Conservation (phyloP, 2,329 filamentous ascomycete genomes). For the Cladosporium sphaerospermum region DNA sequence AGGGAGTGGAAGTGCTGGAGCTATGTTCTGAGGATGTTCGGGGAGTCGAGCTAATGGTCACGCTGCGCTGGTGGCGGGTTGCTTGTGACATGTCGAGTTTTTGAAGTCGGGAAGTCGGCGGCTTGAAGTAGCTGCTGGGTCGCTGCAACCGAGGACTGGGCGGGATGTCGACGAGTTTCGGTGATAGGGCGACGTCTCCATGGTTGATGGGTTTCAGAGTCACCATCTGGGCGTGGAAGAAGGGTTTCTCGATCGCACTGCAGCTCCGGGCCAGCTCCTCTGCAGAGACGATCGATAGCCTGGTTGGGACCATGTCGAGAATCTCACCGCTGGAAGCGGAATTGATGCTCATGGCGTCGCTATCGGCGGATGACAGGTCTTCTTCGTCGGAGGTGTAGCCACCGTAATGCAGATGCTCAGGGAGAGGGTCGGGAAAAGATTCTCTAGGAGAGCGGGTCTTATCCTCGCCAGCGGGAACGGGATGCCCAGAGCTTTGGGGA, state of each 20-base stretch:
- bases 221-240: conserved; percentile 4
- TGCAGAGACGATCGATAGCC: conserved; percentile 8
- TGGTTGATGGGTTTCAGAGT: conserved; percentile 5
- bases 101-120: background rate
- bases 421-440: conserved; percentile 1
- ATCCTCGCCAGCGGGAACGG: background rate
- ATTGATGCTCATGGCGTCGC: conserved; percentile 8
- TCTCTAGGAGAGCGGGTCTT: background rate
- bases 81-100: background rate
- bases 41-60: background rate
- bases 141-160: conserved; percentile 2
- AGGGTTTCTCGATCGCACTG: background rate
- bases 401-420: conserved; percentile 1
- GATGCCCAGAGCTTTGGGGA: background rate
- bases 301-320: conserved; percentile 6
- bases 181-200: background rate
- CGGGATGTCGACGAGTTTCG: conserved; percentile 9
- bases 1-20: conserved; percentile 5
- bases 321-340: conserved; percentile 12
- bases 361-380: conserved; percentile 6
- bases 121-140: background rate
- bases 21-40: background rate
- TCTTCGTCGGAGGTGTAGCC: conserved; percentile 11
- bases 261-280: conserved; percentile 4
- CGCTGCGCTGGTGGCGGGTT: conserved; percentile 2